Base-by-base conservation (phyloP, 2,329 filamentous ascomycete species). In the Tolypocladium pustulatum region DNA sequence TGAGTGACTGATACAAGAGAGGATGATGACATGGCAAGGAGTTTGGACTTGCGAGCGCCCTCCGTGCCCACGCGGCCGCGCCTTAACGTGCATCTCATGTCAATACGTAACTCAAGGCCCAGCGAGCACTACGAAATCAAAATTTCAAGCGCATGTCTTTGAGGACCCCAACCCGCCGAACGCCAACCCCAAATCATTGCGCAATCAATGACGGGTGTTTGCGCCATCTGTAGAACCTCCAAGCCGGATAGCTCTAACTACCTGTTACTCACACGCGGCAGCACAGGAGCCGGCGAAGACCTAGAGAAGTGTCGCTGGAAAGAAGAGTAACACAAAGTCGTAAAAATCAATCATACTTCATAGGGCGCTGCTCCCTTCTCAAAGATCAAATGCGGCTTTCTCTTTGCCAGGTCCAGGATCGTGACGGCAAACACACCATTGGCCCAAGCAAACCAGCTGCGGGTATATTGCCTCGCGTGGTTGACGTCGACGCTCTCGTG, bases 391-490 rank as follows among this genome's bases (percentile, higher is more conserved):
- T 96, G 84, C 4, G 94, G 94, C 73, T 96, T 96, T 70, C 93
- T 79, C 73, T 88, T 87, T 1, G 92, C 94, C 57, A 99, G 71
- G 75, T 97, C 91, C 56, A 99, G 76, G 53, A 99, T 90, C 0
- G 92, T 96, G 72, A 91, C 87, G 17, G 93, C 91, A 74, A 96
- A 97, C 13, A 99, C 91, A 0, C 91, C 94, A 66, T 99, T 99
- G 13, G 94, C 94, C 94, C 92, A 97, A 2, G 93, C 91, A 71
- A 97, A 97, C 93, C 93, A 97, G 68, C 88, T 91, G 63, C 91
- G 80, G 1, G 93, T 97, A 72, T 94, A 97, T 27, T 77, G 75
- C n/a, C 63, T 61, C 2, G 76, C 65, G 46, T 73, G 69, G 61
- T 93, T 86, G 6, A 97, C 93, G 67, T 96, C 85, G 46, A 99